Evolutionary conservation across 495 filamentous ascomycete species (phyloP).

Genomic region (Pseudotulostoma volvatum): DNA sequence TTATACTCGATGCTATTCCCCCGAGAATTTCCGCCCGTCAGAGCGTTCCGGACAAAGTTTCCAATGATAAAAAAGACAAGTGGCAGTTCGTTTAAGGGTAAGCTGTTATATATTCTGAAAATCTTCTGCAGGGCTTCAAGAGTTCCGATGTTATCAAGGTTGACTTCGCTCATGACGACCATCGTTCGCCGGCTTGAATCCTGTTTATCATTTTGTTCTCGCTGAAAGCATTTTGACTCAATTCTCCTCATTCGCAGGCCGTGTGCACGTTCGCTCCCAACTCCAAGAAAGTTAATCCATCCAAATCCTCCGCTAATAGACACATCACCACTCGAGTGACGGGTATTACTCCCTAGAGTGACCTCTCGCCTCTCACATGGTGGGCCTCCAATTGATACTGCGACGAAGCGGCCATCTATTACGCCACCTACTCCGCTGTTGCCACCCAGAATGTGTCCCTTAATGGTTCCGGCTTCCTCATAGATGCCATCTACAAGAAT

Average conservation of each 20-base stretch:
- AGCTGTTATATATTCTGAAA: constrained; percentile 45
- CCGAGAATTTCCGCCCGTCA: constrained; percentile 44
- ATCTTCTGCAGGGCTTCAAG: constrained; percentile 64
- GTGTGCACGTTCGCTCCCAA: constrained; percentile 74
- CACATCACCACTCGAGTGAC: constrained; percentile 32
- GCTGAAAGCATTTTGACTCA: constrained; percentile 29
- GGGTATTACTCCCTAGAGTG: constrained; percentile 54
- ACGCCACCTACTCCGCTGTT: constrained; percentile 71
- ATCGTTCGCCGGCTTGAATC: constrained; percentile 33
- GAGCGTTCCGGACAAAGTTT: constrained; percentile 61
- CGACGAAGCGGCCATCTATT: constrained; percentile 79
- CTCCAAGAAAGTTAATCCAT: constrained; percentile 90
- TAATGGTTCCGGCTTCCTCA: constrained; percentile 67
- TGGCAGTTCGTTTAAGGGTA: constrained; percentile 38
- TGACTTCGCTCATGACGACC: constrained; percentile 62
- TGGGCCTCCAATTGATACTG: constrained; percentile 74
- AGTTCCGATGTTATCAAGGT: constrained; percentile 64
- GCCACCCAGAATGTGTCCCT: constrained; percentile 49
- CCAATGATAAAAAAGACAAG: constrained; percentile 67
- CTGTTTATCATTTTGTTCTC: constrained; percentile 16
- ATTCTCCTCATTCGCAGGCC: constrained; percentile 69
- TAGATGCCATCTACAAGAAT: constrained; percentile 87
- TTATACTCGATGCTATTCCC: constrained; percentile 81
- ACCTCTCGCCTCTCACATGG: constrained; percentile 70
- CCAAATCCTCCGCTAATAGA: constrained; percentile 67